These are phyloP conservation scores for Penicillium angulare DNA, from an alignment of 495 filamentous ascomycete species.

Conservation along the genomic window DNA sequence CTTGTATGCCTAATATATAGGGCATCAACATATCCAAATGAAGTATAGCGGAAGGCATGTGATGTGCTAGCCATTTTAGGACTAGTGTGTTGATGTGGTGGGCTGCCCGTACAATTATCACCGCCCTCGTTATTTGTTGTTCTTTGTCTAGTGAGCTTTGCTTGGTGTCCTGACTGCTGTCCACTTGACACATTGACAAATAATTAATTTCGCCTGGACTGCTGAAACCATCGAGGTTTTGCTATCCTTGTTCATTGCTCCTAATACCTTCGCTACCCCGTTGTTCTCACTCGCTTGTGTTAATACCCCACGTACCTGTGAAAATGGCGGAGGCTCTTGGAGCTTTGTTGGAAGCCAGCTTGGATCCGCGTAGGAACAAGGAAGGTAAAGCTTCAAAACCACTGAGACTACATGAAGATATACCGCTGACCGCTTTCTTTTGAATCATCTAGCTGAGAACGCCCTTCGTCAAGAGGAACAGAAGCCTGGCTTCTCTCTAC, in stretches of 20 bases:
- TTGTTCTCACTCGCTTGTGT: conserved; percentile 16
- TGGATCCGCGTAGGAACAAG: conserved; percentile 81
- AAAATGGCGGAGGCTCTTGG: conserved; percentile 76
- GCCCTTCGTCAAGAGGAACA: conserved; percentile 71
- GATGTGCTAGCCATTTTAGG: conserved; percentile 15
- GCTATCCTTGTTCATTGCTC: no score
- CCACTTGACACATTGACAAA: conserved; percentile 6
- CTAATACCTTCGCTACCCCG: conserved; percentile 1
- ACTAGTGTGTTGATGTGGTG: conserved; percentile 26
- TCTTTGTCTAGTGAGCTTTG: conserved; percentile 19
- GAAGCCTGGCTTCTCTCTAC: conserved; percentile 82
- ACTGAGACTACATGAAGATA: not conserved
- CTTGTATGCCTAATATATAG: not conserved
- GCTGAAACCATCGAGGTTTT: not conserved
- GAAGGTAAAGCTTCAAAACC: conserved; percentile 60
- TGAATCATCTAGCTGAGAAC: conserved; percentile 63
- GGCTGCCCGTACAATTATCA: conserved; percentile 26
- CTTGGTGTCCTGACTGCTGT: conserved; percentile 4
- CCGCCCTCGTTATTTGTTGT: conserved; percentile 23
- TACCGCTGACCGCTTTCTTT: conserved; percentile 17
- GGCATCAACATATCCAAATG: not conserved
- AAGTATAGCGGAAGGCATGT: conserved; percentile 20
- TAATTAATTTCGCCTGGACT: conserved; percentile 3
- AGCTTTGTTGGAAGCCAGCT: conserved; percentile 76
- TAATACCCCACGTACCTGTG: conserved; percentile 32